phyloP scores from a whole-genome alignment of 2,329 filamentous ascomycete genomes.

The Alternaria sp. region DNA sequence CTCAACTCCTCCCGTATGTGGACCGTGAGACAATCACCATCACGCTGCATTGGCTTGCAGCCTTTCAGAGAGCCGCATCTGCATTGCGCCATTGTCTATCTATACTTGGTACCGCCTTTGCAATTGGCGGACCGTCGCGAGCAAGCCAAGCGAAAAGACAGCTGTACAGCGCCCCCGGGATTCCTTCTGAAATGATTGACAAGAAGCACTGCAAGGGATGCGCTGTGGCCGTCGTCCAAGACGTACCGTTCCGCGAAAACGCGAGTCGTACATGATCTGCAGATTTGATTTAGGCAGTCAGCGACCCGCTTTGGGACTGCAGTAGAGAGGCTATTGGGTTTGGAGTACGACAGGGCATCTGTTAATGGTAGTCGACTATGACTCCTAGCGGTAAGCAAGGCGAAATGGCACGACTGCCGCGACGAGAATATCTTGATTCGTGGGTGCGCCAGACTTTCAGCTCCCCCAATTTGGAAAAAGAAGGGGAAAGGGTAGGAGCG shows the following conservation, averaged over 20 bases:
- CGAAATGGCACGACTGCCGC: conserved; percentile 17
- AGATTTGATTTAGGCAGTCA: neutral
- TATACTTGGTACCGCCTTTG: conserved; percentile 8
- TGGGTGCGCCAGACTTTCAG: conserved; percentile 13
- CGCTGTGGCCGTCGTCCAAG: conserved; percentile 10
- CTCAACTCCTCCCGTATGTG: conserved; percentile 2
- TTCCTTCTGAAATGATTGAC: conserved; percentile 7
- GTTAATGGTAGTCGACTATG: conserved; percentile 24
- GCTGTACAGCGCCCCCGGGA: neutral
- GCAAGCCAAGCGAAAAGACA: neutral
- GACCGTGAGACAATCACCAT: conserved; percentile 1
- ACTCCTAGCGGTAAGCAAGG: conserved; percentile 21
- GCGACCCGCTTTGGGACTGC: conserved; percentile 18
- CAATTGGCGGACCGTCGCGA: neutral
- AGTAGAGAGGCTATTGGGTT: conserved; percentile 21
- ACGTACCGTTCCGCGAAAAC: conserved; percentile 10
- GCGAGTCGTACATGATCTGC: conserved; percentile 14
- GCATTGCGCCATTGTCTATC: conserved; percentile 4
- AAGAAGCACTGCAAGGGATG: conserved; percentile 5
- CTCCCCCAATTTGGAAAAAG: conserved; percentile 11
- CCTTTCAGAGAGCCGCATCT: neutral
- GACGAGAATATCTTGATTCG: conserved; percentile 23
- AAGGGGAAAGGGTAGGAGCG: conserved; percentile 12
- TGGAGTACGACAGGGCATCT: conserved; percentile 9
- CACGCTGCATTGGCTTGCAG: neutral